phyloP scores from a whole-genome alignment of 2,329 filamentous ascomycete species.

The Botrytis cinerea region DNA sequence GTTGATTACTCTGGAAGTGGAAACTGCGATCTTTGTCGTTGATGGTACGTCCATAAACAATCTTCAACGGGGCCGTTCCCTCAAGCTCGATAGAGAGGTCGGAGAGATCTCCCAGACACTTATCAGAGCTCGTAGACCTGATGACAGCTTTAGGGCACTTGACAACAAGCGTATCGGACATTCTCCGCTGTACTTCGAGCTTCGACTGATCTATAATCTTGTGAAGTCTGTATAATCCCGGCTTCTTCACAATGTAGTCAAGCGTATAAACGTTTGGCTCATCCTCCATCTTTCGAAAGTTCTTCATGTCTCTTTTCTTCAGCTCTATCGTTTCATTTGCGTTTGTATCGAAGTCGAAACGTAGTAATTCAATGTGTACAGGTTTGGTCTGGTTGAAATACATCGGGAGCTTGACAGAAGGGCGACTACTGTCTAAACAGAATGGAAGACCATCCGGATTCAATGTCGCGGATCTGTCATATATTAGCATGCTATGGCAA shows the following conservation, averaged over 20 bases:
- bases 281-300: slow-evolving; percentile 64
- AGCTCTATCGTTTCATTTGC: slow-evolving; percentile 79
- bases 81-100: slow-evolving; percentile 80
- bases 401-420: slow-evolving; percentile 71
- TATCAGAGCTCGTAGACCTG: slow-evolving; percentile 62
- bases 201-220: slow-evolving; percentile 92
- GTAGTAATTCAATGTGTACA: slow-evolving; percentile 82
- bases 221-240: slow-evolving; percentile 81
- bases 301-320: slow-evolving; percentile 69
- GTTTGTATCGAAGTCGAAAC: slow-evolving; percentile 80
- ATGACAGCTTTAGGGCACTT: slow-evolving; percentile 80
- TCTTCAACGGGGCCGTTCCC: slow-evolving; percentile 86
- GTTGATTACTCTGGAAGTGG: slow-evolving; percentile 90
- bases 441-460: slow-evolving; percentile 82
- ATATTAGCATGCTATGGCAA: slow-evolving; percentile 19
- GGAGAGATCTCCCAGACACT: slow-evolving; percentile 86
- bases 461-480: slow-evolving; percentile 71
- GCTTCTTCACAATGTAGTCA: slow-evolving; percentile 76
- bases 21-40: slow-evolving; percentile 82
- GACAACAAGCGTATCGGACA: slow-evolving; percentile 80
- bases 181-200: slow-evolving; percentile 79
- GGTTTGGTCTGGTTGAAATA: slow-evolving; percentile 93
- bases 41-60: slow-evolving; percentile 86
- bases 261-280: slow-evolving; percentile 60
- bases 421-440: slow-evolving; percentile 69